Evolutionary conservation across 257 asterid genomes (phyloP).

Genomic region (Solanum peruvianum): DNA sequence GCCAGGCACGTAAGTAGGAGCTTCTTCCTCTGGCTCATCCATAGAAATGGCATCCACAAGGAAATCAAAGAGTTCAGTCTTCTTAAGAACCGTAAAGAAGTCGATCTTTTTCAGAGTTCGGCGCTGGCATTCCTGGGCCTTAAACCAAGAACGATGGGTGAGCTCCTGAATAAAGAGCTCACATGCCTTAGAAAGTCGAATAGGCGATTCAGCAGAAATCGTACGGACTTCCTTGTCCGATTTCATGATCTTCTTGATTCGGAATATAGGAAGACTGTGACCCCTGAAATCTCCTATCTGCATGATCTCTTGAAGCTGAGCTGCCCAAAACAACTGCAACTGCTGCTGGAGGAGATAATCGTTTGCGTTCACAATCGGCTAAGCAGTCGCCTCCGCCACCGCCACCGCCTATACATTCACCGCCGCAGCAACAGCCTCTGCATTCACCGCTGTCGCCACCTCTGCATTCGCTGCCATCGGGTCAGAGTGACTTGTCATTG

Average conservation of each 20-base stretch:
- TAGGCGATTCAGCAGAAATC: slow-evolving; percentile 67
- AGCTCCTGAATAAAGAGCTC: slow-evolving; percentile 86
- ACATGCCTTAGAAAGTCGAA: slow-evolving; percentile 81
- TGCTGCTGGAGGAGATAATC: slow-evolving; percentile 69
- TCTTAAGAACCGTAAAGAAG: slow-evolving; percentile 66
- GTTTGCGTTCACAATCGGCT: slow-evolving; percentile 17
- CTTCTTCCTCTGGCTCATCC: slow-evolving; percentile 70
- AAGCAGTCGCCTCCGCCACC: background rate
- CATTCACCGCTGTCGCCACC: too few relatives aligned
- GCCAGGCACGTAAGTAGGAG: slow-evolving; percentile 18
- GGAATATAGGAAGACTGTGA: slow-evolving; percentile 72
- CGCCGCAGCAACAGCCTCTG: too few relatives aligned
- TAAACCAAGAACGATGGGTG: slow-evolving; percentile 82
- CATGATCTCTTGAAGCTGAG: slow-evolving; percentile 57
- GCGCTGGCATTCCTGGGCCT: slow-evolving; percentile 89
- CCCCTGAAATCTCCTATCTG: slow-evolving; percentile 68
- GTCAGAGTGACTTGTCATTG: slow-evolving; percentile 59
- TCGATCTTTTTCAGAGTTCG: slow-evolving; percentile 75
- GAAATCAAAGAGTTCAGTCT: slow-evolving; percentile 69
- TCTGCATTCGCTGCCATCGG: background rate
- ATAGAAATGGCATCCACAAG: slow-evolving; percentile 64
- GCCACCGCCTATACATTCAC: too few relatives aligned
- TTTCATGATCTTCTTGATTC: slow-evolving; percentile 85
- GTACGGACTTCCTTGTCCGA: slow-evolving; percentile 65
- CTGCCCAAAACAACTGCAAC: slow-evolving; percentile 59